A percentile compares a stretch with the other conserved stretches of the same genome.
phyloP scores from a whole-genome alignment of 768 basidiomycete species.

The Pleurotus ostreatus region DNA sequence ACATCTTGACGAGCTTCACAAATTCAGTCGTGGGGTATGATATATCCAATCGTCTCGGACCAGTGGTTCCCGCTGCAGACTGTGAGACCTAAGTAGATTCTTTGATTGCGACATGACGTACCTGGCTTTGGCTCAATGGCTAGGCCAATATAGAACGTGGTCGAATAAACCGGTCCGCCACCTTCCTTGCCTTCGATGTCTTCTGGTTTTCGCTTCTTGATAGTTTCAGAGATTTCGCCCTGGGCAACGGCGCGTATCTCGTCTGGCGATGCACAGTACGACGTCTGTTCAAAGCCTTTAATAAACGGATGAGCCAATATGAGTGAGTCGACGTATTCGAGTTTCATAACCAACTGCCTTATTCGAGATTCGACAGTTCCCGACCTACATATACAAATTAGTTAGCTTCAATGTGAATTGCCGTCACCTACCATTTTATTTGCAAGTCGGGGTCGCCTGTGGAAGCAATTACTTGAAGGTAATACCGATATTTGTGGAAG shows the following conservation, averaged over 20 bases:
- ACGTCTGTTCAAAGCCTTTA: slow-evolving; percentile 88
- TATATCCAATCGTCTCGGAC: slow-evolving; percentile 86
- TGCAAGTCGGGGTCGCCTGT: slow-evolving; percentile 81
- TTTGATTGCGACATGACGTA: slow-evolving; percentile 34
- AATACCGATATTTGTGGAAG: slow-evolving; percentile 95
- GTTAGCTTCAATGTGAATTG: not conserved
- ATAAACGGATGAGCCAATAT: slow-evolving; percentile 92
- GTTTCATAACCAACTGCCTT: slow-evolving; percentile 95
- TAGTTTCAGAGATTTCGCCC: slow-evolving; percentile 75
- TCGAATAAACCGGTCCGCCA: slow-evolving; percentile 80
- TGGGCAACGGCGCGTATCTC: slow-evolving; percentile 87
- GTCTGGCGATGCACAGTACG: slow-evolving; percentile 78
- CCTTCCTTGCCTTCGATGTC: slow-evolving; percentile 77
- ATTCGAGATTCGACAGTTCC: slow-evolving; percentile 98
- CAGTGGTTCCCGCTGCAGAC: slow-evolving; percentile 63
- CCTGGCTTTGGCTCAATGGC: slow-evolving; percentile 88
- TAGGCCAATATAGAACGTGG: slow-evolving; percentile 97
- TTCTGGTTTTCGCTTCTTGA: slow-evolving; percentile 71
- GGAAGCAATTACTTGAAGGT: slow-evolving; percentile 92
- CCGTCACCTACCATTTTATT: slow-evolving; percentile 76
- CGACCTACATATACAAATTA: slow-evolving; percentile 35
- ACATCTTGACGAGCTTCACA: slow-evolving; percentile 87
- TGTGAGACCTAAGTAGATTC: slow-evolving; percentile 10
- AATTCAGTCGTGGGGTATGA: slow-evolving; percentile 97
- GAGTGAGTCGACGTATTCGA: slow-evolving; percentile 92